phyloP scores from a whole-genome alignment of 2,329 filamentous ascomycete species.

The Penicillium capsulatum region DNA sequence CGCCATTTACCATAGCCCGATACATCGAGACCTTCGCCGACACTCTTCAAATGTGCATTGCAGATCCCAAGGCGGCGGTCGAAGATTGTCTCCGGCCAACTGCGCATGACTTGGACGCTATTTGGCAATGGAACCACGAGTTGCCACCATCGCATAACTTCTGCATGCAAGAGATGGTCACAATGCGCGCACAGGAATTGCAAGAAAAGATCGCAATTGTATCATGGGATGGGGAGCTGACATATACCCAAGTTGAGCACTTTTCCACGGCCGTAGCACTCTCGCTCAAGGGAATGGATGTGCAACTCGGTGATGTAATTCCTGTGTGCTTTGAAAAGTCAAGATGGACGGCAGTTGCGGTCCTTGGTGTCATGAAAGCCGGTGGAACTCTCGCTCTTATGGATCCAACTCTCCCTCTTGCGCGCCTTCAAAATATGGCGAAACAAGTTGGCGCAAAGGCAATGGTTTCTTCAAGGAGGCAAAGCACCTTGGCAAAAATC shows the following conservation, averaged over 20 bases:
- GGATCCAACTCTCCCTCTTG: conserved; percentile 33
- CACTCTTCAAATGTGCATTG: conserved; percentile 35
- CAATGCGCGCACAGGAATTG: conserved; percentile 23
- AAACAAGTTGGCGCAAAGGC: conserved; percentile 27
- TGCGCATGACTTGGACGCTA: conserved; percentile 39
- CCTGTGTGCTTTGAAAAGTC: conserved; percentile 36
- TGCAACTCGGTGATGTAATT: conserved; percentile 25
- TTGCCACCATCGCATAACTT: conserved; percentile 43
- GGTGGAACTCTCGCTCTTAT: conserved; percentile 32
- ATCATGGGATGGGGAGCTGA: conserved; percentile 33
- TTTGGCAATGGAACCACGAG: conserved; percentile 49
- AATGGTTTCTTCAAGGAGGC: conserved; percentile 29
- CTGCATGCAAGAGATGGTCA: conserved; percentile 49
- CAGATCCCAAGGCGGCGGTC: conserved; percentile 28
- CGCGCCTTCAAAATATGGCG: conserved; percentile 33
- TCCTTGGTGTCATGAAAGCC: conserved; percentile 33
- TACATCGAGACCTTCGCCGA: conserved; percentile 45
- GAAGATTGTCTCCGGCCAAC: conserved; percentile 32
- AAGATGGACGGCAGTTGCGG: conserved; percentile 32
- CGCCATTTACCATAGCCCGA: conserved; percentile 42
- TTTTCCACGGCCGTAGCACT: conserved; percentile 33
- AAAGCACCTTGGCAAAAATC: conserved; percentile 24
- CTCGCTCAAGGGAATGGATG: conserved; percentile 26
- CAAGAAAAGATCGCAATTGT: conserved; percentile 28
- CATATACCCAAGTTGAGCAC: conserved; percentile 30